Conservation (phyloP, 2,329 filamentous ascomycete species). For the Xylariaceae sp. region DNA sequence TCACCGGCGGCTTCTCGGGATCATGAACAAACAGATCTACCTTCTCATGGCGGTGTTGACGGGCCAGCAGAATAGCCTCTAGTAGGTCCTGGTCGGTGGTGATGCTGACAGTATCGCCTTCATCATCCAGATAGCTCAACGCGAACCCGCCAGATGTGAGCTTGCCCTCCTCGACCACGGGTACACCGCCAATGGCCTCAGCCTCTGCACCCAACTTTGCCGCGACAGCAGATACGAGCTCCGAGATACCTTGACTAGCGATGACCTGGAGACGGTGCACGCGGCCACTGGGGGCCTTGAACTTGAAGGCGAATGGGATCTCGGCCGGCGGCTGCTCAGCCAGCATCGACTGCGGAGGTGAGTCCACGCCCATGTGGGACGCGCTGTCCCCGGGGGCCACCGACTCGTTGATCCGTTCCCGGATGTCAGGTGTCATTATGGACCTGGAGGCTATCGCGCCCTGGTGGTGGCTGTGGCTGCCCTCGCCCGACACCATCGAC, state of each 20-base stretch:
- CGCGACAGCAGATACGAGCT: constrained; percentile 74
- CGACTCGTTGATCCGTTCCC: constrained; percentile 68
- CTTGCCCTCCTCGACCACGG: constrained; percentile 74
- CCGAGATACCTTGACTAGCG: constrained; percentile 74
- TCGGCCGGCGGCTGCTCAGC: constrained; percentile 63
- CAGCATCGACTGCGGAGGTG: constrained; percentile 64
- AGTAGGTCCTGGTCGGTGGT: constrained; percentile 91
- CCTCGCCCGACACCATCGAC: constrained; percentile 92
- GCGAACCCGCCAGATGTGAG: constrained; percentile 79
- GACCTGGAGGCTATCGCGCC: constrained; percentile 67
- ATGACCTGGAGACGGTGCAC: constrained; percentile 88
- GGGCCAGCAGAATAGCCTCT: constrained; percentile 83
- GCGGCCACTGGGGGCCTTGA: constrained; percentile 93
- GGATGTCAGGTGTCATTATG: constrained; percentile 77
- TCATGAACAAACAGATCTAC: constrained; percentile 97
- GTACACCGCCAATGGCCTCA: constrained; percentile 78
- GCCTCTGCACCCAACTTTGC: constrained; percentile 83
- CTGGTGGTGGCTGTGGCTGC: constrained; percentile 62
- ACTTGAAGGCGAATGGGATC: constrained; percentile 92
- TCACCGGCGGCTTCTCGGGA: constrained; percentile 81
- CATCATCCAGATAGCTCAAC: constrained; percentile 92
- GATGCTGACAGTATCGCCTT: constrained; percentile 94
- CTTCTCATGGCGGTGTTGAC: constrained; percentile 78
- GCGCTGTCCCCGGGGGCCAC: constrained; percentile 92
- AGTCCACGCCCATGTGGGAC: constrained; percentile 82